These are phyloP conservation scores for Boechera divaricarpa DNA, from an alignment of 345 rosid genomes.

Conservation along the genomic window DNA sequence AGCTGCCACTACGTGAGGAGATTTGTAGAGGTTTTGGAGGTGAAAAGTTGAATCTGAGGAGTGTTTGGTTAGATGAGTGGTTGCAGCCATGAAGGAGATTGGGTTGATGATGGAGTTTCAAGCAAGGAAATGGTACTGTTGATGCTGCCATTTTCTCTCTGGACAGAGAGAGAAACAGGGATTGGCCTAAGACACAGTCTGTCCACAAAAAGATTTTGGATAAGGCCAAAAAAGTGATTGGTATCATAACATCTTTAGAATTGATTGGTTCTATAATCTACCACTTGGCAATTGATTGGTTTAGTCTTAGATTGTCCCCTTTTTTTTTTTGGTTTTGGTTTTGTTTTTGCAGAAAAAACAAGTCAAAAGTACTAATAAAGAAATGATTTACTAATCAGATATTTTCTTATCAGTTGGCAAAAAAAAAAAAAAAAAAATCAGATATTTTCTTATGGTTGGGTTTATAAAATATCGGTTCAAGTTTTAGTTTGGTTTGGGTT, in stretches of 20 bases:
- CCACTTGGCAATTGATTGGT: slow-evolving; percentile 1
- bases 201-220: slow-evolving; percentile 32
- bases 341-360: neutral
- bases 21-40: slow-evolving; percentile 35
- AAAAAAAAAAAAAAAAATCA: too few species aligned
- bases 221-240: slow-evolving; percentile 45
- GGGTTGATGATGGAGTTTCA: slow-evolving; percentile 41
- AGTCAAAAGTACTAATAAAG: neutral
- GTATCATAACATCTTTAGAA: slow-evolving; percentile 7
- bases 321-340: neutral
- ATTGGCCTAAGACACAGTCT: slow-evolving; percentile 25
- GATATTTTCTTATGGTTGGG: neutral
- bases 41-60: slow-evolving; percentile 6
- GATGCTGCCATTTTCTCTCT: slow-evolving; percentile 40
- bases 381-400: neutral
- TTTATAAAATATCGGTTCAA: neutral
- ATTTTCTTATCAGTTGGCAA: neutral
- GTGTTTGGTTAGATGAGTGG: slow-evolving; percentile 20
- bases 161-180: slow-evolving; percentile 28
- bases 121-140: slow-evolving; percentile 23
- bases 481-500: neutral
- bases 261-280: neutral
- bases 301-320: neutral
- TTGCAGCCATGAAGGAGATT: neutral
- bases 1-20: neutral